Conservation (phyloP, 2,329 filamentous ascomycete genomes). For the Chaetomiaceae sp. region DNA sequence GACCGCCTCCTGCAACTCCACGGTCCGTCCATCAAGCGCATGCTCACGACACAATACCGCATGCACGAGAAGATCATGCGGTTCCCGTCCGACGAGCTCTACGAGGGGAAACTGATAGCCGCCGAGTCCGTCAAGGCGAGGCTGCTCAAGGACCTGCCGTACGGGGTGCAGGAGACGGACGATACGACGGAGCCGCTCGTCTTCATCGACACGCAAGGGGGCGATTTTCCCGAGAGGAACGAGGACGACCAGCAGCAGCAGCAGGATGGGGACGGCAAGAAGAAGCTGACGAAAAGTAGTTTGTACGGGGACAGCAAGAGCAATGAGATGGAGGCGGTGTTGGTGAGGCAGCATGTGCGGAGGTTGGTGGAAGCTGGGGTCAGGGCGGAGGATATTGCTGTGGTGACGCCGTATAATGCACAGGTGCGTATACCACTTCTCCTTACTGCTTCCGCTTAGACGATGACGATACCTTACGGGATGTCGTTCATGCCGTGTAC, state of each 20-base stretch:
- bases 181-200: slow-evolving; percentile 84
- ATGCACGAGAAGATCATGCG: slow-evolving; percentile 97
- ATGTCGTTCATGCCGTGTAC: slow-evolving; percentile 17
- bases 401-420: slow-evolving; percentile 95
- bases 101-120: slow-evolving; percentile 75
- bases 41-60: slow-evolving; percentile 95
- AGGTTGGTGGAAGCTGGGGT: slow-evolving; percentile 76
- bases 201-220: slow-evolving; percentile 95
- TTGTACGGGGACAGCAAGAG: slow-evolving; percentile 66
- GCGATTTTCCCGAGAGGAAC: slow-evolving; percentile 78
- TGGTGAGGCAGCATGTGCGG: slow-evolving; percentile 74
- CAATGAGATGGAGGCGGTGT: slow-evolving; percentile 82
- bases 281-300: slow-evolving; percentile 41
- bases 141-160: slow-evolving; percentile 71
- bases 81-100: slow-evolving; percentile 86
- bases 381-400: slow-evolving; percentile 77
- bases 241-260: too few species aligned
- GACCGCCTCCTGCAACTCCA: slow-evolving; percentile 80
- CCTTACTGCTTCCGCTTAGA: not conserved
- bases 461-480: not conserved
- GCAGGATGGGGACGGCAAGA: slow-evolving; percentile 27
- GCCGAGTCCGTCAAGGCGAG: slow-evolving; percentile 72
- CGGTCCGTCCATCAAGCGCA: slow-evolving; percentile 78
- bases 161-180: slow-evolving; percentile 73
- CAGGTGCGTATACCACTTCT: slow-evolving; percentile 52